Evolutionary conservation across 2,329 filamentous ascomycete genomes (phyloP), one percentile per base, ranked within the genome.

Genomic region (Fusarium setosum): DNA sequence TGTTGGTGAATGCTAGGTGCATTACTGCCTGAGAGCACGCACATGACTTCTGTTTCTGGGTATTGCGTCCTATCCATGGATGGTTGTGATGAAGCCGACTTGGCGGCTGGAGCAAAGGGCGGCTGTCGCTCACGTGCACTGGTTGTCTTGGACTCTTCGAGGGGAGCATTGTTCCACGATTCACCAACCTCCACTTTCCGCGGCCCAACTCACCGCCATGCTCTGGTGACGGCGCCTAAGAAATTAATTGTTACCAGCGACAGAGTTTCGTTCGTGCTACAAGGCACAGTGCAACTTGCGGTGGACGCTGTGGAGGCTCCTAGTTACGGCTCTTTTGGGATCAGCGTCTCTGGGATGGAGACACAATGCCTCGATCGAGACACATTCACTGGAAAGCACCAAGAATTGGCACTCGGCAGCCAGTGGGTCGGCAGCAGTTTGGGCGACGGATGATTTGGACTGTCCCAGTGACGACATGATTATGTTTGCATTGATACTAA

Each of bases 271-370:
- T 37, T 24, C 42, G 48, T 62, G 52, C 61, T 37, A 58, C 38
- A 50, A 47, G 58, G 29, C 29, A 59, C 40, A 26, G 26, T 26
- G 20, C 35, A 37, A 51, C 44, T 62, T 59, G 57, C 24, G 57
- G 58, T 55, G 52, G 61, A 65, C 48, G 47, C 40, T 65, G 52
- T 54, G 61, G 61, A 65, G 52, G 62, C 52, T 47, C 6, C 10
- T 50, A 41, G 48, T 35, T 48, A 32, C 40, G 31, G 41, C 40
- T 20, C 7, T 21, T 20, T 40, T 40, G 34, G n/a, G 48, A 51
- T 51, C 48, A 34, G 37, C 49, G 38, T n/a, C 17, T 31, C 24
- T 20, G 31, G 37, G 32, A 41, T 42, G 49, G 49, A 53, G 38
- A 24, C 49, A 23, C 35, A 20, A 65, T 56, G 56, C 38, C 26